phyloP scores from a whole-genome alignment of 2,329 filamentous ascomycete genomes.

The Didymosphaeria variabile region DNA sequence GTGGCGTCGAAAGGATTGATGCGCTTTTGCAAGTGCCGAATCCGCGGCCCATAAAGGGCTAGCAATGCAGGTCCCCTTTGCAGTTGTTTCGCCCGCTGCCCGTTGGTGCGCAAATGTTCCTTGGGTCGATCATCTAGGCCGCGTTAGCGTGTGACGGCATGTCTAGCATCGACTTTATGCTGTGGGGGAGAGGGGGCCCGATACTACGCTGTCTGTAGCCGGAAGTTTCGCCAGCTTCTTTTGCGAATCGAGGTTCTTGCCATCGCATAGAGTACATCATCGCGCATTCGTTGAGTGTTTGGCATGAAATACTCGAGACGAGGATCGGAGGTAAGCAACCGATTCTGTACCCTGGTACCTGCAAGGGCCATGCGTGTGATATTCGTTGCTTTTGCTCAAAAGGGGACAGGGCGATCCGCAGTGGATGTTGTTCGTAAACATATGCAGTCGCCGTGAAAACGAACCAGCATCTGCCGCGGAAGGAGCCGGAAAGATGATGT shows the following conservation, averaged over 20 bases:
- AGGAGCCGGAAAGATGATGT: background rate
- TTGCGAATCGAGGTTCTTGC: background rate
- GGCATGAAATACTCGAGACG: background rate
- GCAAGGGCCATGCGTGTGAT: background rate
- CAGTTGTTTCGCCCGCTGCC: conserved; percentile 1
- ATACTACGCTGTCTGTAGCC: background rate
- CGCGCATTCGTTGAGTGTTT: background rate
- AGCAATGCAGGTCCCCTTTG: background rate
- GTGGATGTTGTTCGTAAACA: background rate
- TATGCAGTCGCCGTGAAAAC: background rate
- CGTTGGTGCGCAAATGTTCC: background rate
- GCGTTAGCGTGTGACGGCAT: background rate
- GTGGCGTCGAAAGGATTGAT: background rate
- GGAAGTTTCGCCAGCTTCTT: background rate
- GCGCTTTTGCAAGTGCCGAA: conserved; percentile 10
- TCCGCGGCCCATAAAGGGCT: background rate
- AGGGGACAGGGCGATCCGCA: background rate
- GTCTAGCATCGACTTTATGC: background rate
- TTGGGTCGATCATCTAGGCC: background rate
- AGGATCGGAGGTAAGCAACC: background rate
- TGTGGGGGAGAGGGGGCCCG: background rate
- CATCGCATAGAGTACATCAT: background rate
- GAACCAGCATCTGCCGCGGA: background rate
- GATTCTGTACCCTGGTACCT: background rate
- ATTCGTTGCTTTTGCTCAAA: background rate